Evolutionary conservation across 2,329 filamentous ascomycete species (phyloP), one percentile per base, ranked within the genome.

Genomic region (Cladophialophora immunda): DNA sequence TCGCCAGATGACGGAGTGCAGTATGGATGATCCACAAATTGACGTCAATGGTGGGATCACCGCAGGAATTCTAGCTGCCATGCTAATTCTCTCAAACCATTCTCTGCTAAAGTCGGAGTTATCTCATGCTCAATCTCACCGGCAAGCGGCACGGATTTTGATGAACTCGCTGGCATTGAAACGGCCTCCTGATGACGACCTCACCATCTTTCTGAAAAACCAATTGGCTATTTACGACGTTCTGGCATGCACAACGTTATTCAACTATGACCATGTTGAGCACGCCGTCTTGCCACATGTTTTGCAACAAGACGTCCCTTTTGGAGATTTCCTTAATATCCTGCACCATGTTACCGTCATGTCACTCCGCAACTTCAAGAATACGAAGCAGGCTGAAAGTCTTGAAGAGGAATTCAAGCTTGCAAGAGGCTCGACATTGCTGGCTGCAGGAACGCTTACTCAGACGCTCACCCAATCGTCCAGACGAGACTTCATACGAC

Each of bases 211-310:
- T 38, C 41, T 61, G 27, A 52, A 54, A 41, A 38, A 61, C 9
- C 45, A 61, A 38, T n/a, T 53, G 29, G 58, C 58, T 19, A 53
- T 53, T 19, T 61, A 61, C 17, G 58, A 61, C n/a, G 58, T 61
- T 15, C 41, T 61, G 11, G 58, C 58, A 34, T 61, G 58, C 47
- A 61, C 58, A 27, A 52, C 58, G 6, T 54, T 54, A 17, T 61
- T 61, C 58, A 29, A 61, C 11, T 36, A 52, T 29, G 58, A 54
- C 9, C 58, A 53, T 13, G 29, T 61, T 30, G 30, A 53, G 29
- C 27, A 52, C 47, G 58, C 45, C 34, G 38, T 53, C n/a, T 22
- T 61, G 11, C 58, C 58, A 6, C 45, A 38, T 30, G 15, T 58
- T n/a, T 45, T 29, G 29, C 58, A 29, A 52, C 58, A 53, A 29